Evolutionary conservation across 768 basidiomycete species (phyloP), one percentile per base, ranked within the genome.

Genomic region (Pleurotus ostreatus): DNA sequence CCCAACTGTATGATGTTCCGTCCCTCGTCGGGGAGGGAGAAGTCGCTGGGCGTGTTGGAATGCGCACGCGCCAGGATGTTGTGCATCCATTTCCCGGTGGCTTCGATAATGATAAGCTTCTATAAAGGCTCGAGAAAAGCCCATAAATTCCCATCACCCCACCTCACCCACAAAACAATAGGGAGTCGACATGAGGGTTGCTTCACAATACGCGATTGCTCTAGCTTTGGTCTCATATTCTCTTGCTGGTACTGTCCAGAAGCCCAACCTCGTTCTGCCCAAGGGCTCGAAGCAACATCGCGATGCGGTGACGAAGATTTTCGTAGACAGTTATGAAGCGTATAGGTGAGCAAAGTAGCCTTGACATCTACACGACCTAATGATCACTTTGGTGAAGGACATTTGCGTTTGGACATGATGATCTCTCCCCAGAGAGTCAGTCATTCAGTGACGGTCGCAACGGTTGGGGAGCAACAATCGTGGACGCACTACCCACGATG

Each of bases 361-460:
- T 59, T 18, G 15, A 20, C 48, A 40, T 37, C 20, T 13, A 23
- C 39, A 7, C 25, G 18, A 12, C 56, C 26, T 16, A 9, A 45
- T 41, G 18, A 52, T 23, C 46, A n/a, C 12, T 43, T 22, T 5
- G 23, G 23, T 25, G 25, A 58, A 86, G 85, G 62, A 58, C 73
- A 34, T 78, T 76, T 58, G 85, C 86, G 0, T 84, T 74, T 64
- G 79, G 81, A 0, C 81, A 86, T 59, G 86, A 88, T 53, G 79
- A 86, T 51, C 67, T 87, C 16, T 68, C 71, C 4, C 85, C 85
- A 0, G 63, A 81, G 15, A 73, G 70, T 11, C 60, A 76, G 66
- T 66, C 74, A 55, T 68, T 57, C 16, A 55, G 60, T 11, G 66
- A 68, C 46, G 49, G 59, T 13, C 65, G 65, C 9, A 65, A 70